Base-by-base conservation (phyloP, 176 grass and related monocot genomes). In the Echinochloa phyllopogon region DNA sequence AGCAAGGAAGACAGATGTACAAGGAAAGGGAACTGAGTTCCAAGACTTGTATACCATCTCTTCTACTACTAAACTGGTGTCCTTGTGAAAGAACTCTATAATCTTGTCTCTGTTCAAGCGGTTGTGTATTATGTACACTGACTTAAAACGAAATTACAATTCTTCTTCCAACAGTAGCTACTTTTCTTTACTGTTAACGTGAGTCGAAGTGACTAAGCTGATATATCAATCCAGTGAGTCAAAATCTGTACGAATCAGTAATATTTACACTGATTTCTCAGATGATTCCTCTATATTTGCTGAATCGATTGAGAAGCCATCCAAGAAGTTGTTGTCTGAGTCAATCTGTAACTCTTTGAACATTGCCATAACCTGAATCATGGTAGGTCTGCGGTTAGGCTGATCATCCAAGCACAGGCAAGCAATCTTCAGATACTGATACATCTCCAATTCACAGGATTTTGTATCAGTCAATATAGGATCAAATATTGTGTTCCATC, bases 281-380 rank as follows among this genome's bases (percentile, higher is more conserved):
- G 79, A 77, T 0, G 93, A 86, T 77, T 96, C 96, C 72, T 94
- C 91, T 42, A 99, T 94, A 9, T 89, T 83, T 3, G 87, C 80
- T 24, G 74, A 86, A 29, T 85, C 85, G 29, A 90, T 77, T 0
- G 95, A 89, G 39, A 94, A 87, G 0, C 89, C 88, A 36, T 99
- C 93, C 0, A 96, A 85, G 84, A 96, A 84, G 71, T 94, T 94
- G 1, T 86, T 94, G 74, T 99, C 96, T 0, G 93, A 87, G 39
- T 95, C 93, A 8, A 91, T 86, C 65, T 99, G 91, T 10, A 94
- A 86, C 81, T 99, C 96, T 65, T 96, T 96, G 47, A 99, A 96
- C 96, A 99, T 99, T 0, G 96, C 93, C 88, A 99, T 99, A n/a
- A 99, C 96, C 90, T 99, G 96, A 38, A 99, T 99, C 93, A 99